A percentile compares a stretch with the other conserved stretches of the same genome.
Evolutionary conservation across 768 basidiomycete species (phyloP).

Genomic region (Trametes sanguinea): DNA sequence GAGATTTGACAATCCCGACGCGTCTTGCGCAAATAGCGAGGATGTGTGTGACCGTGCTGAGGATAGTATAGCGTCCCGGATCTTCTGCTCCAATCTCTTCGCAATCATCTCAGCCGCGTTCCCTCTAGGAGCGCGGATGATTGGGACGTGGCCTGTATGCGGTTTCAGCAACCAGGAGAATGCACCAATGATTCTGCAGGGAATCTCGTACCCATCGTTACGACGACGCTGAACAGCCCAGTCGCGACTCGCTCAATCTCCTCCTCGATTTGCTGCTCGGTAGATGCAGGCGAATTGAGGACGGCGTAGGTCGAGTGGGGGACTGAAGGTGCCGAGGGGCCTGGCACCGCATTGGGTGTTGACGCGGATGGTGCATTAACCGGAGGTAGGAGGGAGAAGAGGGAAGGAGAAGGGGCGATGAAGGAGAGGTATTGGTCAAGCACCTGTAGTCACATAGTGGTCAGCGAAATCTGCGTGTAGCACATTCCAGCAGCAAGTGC

Average conservation of each 20-base stretch:
- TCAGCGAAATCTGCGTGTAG: background rate
- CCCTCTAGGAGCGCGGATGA: conserved; percentile 91
- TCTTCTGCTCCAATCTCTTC: conserved; percentile 89
- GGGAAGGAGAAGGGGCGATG: conserved; percentile 86
- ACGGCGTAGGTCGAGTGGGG: conserved; percentile 74
- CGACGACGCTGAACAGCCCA: conserved; percentile 90
- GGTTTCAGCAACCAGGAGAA: background rate
- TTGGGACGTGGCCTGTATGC: conserved; percentile 80
- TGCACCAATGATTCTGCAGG: background rate
- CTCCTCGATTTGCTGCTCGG: conserved; percentile 88
- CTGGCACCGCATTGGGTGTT: conserved; percentile 37
- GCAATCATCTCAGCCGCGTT: conserved; percentile 99
- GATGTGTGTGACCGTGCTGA: conserved; percentile 62
- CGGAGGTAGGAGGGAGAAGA: conserved; percentile 86
- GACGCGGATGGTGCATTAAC: conserved; percentile 40
- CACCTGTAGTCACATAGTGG: conserved; percentile 50
- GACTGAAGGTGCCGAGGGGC: conserved; percentile 35
- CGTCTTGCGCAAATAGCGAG: conserved; percentile 77
- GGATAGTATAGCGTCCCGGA: conserved; percentile 80
- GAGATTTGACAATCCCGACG: conserved; percentile 80
- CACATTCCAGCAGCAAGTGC: conserved; percentile 26
- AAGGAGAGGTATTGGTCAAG: conserved; percentile 98
- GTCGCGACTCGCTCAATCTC: conserved; percentile 91
- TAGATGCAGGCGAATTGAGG: conserved; percentile 88
- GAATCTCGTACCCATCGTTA: conserved; percentile 68